Base-by-base conservation (phyloP, 1,284 basidiomycete genomes). In the Sporisorium scitamineum region DNA sequence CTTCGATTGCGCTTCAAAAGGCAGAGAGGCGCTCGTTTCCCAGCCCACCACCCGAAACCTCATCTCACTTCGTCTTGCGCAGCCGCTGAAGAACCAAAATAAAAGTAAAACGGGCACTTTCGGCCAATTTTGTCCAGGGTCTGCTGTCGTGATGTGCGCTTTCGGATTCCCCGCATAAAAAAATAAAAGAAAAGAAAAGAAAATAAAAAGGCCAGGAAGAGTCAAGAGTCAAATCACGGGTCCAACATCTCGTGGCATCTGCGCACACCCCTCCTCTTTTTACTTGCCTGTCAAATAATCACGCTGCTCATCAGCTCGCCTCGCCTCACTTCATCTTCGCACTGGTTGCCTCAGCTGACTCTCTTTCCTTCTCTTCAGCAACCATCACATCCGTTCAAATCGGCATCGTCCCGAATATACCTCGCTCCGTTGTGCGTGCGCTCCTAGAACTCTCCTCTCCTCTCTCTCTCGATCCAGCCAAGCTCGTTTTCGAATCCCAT, bases 161-260 rank as follows among this genome's bases (percentile, higher is more conserved):
- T 13, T 34, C 34, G 34, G 34, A 34, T 34, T 34, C 34, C 34
- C 34, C 34, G 34, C 34, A 37, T 37, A 9, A 37, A 37, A 37
- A 37, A 11, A 37, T 9, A 37, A 37, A 37, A 37, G 14, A 11
- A 37, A 11, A 37, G 14, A 37, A 37, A 37, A 18, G n/a, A 18
- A n/a, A 26, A 31, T n/a, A n/a, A n/a, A n/a, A n/a, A n/a, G n/a
- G n/a, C n/a, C n/a, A n/a, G n/a, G n/a, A n/a, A n/a, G n/a, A n/a
- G n/a, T n/a, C n/a, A n/a, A n/a, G n/a, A n/a, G n/a, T n/a, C n/a
- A 31, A 51, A 31, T 51, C 48, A 51, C 47, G 24, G 47, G 47
- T 29, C 47, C 27, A 27, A 48, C 27, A 24, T 48, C 45, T 47
- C 47, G 27, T 22, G 44, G 24, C 44, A 26, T 26, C 44, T 29